Evolutionary conservation across 179 eudicot genomes (phyloP).

Genomic region (Carnegiea gigantea): DNA sequence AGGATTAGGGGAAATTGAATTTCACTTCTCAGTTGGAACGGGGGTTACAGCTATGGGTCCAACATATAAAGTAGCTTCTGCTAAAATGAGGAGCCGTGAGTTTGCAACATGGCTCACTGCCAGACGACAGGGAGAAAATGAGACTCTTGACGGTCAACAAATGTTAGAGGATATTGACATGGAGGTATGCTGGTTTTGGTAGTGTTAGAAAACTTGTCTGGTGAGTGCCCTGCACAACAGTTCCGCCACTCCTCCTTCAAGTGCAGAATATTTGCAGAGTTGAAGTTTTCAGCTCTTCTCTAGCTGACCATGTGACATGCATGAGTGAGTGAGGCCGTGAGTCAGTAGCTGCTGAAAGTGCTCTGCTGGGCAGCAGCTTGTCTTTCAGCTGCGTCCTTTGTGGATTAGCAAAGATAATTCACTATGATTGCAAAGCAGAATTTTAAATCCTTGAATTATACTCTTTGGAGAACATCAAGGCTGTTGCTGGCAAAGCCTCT

Average conservation of each 20-base stretch:
- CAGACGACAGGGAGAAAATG: slow-evolving; percentile 58
- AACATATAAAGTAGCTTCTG: slow-evolving; percentile 69
- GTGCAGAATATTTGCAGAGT: background rate
- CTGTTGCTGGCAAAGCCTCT: background rate
- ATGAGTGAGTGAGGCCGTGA: background rate
- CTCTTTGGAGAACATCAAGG: background rate
- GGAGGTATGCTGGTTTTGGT: slow-evolving; percentile 46
- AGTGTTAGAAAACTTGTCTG: background rate
- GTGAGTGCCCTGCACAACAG: background rate
- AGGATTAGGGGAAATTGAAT: slow-evolving; percentile 70
- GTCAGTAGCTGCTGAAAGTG: too few relatives aligned
- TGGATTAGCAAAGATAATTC: background rate
- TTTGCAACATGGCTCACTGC: slow-evolving; percentile 81
- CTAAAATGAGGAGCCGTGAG: slow-evolving; percentile 43
- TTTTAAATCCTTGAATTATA: background rate
- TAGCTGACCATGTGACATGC: background rate
- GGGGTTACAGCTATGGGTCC: slow-evolving; percentile 68
- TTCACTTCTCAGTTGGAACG: slow-evolving; percentile 61
- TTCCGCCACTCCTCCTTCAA: background rate
- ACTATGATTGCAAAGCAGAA: background rate
- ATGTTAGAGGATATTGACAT: slow-evolving; percentile 51
- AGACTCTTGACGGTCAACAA: slow-evolving; percentile 65
- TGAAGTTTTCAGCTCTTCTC: background rate
- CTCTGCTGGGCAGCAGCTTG: too few relatives aligned
- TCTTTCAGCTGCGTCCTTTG: too few relatives aligned